Evolutionary conservation across 768 basidiomycete species (phyloP).

Genomic region (Termitomyces sp.): DNA sequence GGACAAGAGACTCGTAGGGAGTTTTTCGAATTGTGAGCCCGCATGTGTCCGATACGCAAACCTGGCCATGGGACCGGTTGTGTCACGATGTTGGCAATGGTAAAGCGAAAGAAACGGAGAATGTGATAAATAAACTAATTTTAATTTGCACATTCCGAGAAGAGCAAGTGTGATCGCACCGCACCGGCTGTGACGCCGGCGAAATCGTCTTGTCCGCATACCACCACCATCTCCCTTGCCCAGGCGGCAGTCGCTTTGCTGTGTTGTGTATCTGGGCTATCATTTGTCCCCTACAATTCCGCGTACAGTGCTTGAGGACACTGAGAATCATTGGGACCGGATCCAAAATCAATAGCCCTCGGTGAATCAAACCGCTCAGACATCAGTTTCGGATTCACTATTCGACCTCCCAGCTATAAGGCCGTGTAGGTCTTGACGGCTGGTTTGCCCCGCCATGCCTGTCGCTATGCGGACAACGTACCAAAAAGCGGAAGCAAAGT

Average conservation of each 20-base stretch:
- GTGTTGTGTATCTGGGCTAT: not conserved
- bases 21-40: not conserved
- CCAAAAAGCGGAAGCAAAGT: slow-evolving; percentile 50
- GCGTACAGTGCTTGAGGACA: not conserved
- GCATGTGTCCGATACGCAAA: not conserved
- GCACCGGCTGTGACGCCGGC: slow-evolving; percentile 15
- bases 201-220: slow-evolving; percentile 15
- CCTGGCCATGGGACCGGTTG: not conserved
- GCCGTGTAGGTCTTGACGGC: slow-evolving; percentile 14
- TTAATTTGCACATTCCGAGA: slow-evolving; percentile 17
- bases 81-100: not conserved
- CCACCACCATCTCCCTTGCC: slow-evolving; percentile 15
- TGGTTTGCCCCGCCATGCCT: slow-evolving; percentile 35
- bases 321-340: not conserved
- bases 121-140: slow-evolving; percentile 23
- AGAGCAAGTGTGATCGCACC: slow-evolving; percentile 19
- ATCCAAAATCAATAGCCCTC: slow-evolving; percentile 12
- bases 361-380: slow-evolving; percentile 19
- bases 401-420: slow-evolving; percentile 14
- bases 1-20: not conserved
- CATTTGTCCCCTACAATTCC: not conserved
- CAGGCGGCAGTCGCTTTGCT: not conserved
- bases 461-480: slow-evolving; percentile 44
- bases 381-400: slow-evolving; percentile 17
- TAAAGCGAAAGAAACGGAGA: slow-evolving; percentile 29